Conservation (phyloP, 495 filamentous ascomycete species). For the Tuber indicum region DNA sequence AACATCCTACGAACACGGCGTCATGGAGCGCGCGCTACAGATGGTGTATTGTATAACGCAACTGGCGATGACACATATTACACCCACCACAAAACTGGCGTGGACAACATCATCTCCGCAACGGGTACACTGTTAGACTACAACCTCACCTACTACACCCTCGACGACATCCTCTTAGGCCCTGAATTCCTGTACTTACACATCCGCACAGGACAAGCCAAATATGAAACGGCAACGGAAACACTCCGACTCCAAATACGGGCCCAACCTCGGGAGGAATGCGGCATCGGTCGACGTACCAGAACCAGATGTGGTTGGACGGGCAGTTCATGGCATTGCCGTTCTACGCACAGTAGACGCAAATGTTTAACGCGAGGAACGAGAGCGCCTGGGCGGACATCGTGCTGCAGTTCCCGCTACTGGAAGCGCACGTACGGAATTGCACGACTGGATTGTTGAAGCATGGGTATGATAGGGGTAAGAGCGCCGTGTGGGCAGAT, state of each 20-base stretch:
- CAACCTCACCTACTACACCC: constrained; percentile 46
- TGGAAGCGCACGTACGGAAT: constrained; percentile 51
- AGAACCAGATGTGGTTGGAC: constrained; percentile 56
- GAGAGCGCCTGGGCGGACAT: constrained; percentile 47
- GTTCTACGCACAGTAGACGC: constrained; percentile 50
- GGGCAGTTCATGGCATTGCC: constrained; percentile 52
- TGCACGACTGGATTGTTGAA: constrained; percentile 48
- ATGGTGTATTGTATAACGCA: constrained; percentile 42
- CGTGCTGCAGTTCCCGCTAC: constrained; percentile 50
- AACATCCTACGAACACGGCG: constrained; percentile 43
- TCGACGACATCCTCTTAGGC: constrained; percentile 51
- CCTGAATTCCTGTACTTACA: constrained; percentile 49
- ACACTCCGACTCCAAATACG: constrained; percentile 48
- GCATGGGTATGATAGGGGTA: constrained; percentile 56
- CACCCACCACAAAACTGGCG: constrained; percentile 41
- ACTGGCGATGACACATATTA: constrained; percentile 42
- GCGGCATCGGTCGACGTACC: constrained; percentile 52
- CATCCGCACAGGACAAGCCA: constrained; percentile 41
- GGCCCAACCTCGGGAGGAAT: constrained; percentile 49
- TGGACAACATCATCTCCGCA: constrained; percentile 44
- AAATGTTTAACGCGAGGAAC: constrained; percentile 45
- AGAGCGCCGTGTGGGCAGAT: constrained; percentile 53
- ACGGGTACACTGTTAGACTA: constrained; percentile 46
- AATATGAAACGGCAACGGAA: constrained; percentile 45
- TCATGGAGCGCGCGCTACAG: constrained; percentile 44